These are phyloP conservation scores for Tylopilus sp. DNA, from an alignment of 1,284 basidiomycete genomes.

Conservation along the genomic window DNA sequence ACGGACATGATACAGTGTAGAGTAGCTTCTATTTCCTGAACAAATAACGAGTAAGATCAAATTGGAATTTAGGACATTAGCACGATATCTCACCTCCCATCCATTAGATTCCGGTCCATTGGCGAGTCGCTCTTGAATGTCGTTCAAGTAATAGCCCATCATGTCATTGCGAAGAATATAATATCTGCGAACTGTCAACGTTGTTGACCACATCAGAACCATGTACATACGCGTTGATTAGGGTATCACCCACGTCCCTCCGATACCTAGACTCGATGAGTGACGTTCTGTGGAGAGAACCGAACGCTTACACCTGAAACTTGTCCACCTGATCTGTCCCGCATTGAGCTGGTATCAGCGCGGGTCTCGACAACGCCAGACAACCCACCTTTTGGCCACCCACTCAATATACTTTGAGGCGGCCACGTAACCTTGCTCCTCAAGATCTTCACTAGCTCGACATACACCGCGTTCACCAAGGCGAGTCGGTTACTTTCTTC, in stretches of 20 bases:
- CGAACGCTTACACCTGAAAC: slow-evolving; percentile 72
- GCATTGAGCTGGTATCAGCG: slow-evolving; percentile 22
- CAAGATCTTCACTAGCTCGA: slow-evolving; percentile 78
- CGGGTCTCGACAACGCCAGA: background rate
- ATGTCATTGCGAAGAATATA: slow-evolving; percentile 89
- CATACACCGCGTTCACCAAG: slow-evolving; percentile 69
- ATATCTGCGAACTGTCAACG: slow-evolving; percentile 64
- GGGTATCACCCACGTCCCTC: slow-evolving; percentile 89
- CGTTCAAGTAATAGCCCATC: slow-evolving; percentile 75
- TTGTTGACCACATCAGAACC: slow-evolving; percentile 1
- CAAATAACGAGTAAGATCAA: background rate
- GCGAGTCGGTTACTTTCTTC: slow-evolving; percentile 36
- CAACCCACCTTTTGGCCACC: slow-evolving; percentile 77
- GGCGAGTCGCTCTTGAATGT: slow-evolving; percentile 65
- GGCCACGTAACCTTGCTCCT: slow-evolving; percentile 83
- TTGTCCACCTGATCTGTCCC: slow-evolving; percentile 76
- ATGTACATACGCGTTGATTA: slow-evolving; percentile 84
- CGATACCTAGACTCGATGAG: slow-evolving; percentile 70
- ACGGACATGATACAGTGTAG: slow-evolving; percentile 87
- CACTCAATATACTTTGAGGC: slow-evolving; percentile 51
- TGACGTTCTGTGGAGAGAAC: slow-evolving; percentile 9
- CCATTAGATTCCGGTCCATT: slow-evolving; percentile 48
- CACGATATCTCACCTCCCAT: slow-evolving; percentile 75
- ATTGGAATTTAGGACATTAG: background rate
- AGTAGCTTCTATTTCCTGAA: slow-evolving; percentile 86